A percentile compares a stretch with the other conserved stretches of the same genome.
Evolutionary conservation across 208 protist genomes (phyloP).

Genomic region (Herpetomonas muscarum): DNA sequence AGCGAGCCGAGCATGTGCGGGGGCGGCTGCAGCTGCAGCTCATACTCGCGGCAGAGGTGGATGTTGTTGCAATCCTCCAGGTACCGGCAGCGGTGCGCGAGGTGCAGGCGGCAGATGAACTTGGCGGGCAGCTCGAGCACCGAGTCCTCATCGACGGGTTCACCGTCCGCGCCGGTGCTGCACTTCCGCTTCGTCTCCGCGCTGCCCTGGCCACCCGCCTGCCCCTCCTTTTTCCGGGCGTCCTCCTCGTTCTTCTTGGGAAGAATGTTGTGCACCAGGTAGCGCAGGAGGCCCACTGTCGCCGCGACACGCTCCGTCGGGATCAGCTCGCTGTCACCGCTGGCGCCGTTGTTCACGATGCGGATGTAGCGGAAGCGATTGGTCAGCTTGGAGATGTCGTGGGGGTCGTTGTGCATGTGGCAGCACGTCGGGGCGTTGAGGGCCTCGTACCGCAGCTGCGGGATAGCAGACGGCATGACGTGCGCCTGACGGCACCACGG

Average conservation of each 20-base stretch:
- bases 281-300: constrained; percentile 79
- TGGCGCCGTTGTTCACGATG: constrained; percentile 50
- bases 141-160: constrained; percentile 13
- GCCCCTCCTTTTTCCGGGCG: constrained; percentile 13
- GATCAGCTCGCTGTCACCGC: constrained; percentile 63
- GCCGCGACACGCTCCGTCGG: constrained; percentile 66
- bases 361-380: constrained; percentile 63
- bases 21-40: constrained; percentile 69
- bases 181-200: background rate
- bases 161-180: constrained; percentile 3
- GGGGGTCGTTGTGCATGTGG: constrained; percentile 71
- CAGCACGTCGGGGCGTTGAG: constrained; percentile 84
- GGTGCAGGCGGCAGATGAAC: constrained; percentile 83
- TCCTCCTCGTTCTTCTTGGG: constrained; percentile 28
- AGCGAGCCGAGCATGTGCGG: constrained; percentile 57
- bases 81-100: constrained; percentile 86
- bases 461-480: constrained; percentile 62
- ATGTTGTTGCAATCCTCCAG: constrained; percentile 91
- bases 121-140: constrained; percentile 75
- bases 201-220: constrained; percentile 6
- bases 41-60: constrained; percentile 86
- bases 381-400: constrained; percentile 68
- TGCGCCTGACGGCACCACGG: constrained; percentile 88
- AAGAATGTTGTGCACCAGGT: constrained; percentile 67
- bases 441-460: constrained; percentile 78